Evolutionary conservation across 495 filamentous ascomycete genomes (phyloP).

Genomic region (Talaromyces adpressus): DNA sequence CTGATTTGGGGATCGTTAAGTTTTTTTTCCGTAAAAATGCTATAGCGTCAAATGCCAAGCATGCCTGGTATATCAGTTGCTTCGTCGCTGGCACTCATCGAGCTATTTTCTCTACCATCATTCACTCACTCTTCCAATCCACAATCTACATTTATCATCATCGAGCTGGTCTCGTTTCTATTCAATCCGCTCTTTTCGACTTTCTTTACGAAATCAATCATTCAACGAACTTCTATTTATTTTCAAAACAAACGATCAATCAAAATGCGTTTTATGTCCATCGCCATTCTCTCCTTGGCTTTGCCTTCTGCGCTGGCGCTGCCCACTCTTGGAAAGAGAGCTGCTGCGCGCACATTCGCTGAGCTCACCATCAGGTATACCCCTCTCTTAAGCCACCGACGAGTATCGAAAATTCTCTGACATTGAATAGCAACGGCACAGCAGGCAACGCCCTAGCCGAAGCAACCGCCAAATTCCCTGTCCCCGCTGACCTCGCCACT

Average conservation of each 20-base stretch:
- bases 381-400: background rate
- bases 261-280: background rate
- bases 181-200: background rate
- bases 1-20: background rate
- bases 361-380: background rate
- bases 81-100: background rate
- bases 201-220: too few species aligned
- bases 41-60: background rate
- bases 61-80: background rate
- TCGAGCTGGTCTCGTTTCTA: background rate
- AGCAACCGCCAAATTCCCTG: constrained; percentile 7
- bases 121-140: too few species aligned
- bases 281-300: background rate
- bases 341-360: background rate
- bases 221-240: background rate
- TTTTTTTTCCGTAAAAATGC: background rate
- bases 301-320: background rate
- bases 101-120: background rate
- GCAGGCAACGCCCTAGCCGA: constrained; percentile 6
- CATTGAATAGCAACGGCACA: background rate
- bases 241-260: background rate
- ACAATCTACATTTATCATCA: background rate
- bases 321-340: background rate
- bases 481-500: background rate
- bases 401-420: background rate